Base-by-base conservation (phyloP, 2,329 filamentous ascomycete genomes). In the Fusarium armeniacum region DNA sequence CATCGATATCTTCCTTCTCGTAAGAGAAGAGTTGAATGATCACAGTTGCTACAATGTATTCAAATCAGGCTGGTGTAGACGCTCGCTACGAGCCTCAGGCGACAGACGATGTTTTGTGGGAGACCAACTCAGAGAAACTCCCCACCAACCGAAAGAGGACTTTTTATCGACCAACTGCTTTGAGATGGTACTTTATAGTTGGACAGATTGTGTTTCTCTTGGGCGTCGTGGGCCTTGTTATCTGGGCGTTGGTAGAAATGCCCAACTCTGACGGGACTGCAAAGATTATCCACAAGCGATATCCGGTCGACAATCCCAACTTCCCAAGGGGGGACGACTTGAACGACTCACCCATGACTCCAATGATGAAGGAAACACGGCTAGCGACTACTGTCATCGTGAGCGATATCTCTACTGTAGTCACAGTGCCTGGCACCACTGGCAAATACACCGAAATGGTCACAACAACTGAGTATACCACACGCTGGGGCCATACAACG, bases 111-210 rank as follows among this genome's bases (percentile, higher is more conserved):
- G 46, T 52, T 30, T 46, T 59, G 10, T 74, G 71, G 73, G 70
- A 75, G 24, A 63, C 53, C 24, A 60, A 51, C 18, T 33, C 57
- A 13, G 49, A 58, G 20, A 67, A 73, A 33, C 52, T 60, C 22
- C 57, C 72, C n/a, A 54, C 61, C 7, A 35, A 45, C 26, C 62
- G 44, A 40, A 73, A 70, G 35, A 61, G 55, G 26, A 46, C 65
- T 15, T 68, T 73, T 47, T 75, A 75, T 40, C 68, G 61, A 15
- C 73, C 73, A 6, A 75, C 73, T 28, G 70, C 73, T 22, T 45
- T 75, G 28, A 55, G 73, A 60, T 75, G 73, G 73, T 72, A 74
- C 53, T 75, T 71, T 26, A 60, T 75, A 9, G 30, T 68, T 3
- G 52, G 50, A 0, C 58, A 73, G 22, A 65, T 75, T 22, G 13